Evolutionary conservation across 164 flowering plant genomes (phyloP), one percentile per base, ranked within the genome.

Genomic region (Aristolochia contorta): DNA sequence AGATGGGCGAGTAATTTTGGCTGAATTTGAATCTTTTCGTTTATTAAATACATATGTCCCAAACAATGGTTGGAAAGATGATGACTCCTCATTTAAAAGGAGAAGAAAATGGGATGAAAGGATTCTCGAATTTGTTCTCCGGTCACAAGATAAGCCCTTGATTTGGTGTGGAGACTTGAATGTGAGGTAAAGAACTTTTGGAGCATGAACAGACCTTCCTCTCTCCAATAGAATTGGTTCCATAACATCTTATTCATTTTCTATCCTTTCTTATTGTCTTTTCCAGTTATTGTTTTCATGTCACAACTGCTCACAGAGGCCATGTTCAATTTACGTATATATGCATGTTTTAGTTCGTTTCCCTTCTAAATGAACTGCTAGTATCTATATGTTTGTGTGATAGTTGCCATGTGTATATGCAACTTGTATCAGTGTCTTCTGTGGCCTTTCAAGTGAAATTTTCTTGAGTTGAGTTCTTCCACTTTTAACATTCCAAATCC

Each of bases 111-210:
- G 99, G 99, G 99, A 90, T 71, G 86, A 93, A 66, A 83, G 86
- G 75, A 78, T 90, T 21, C 61, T 80, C 43, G 99, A 86, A 53
- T 86, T 90, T 77, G 87, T 87, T 62, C 12, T 69, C n/a, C 80
- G 73, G 67, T 64, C 71, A 65, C 78, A 83, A 32, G 87, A 85
- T 74, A 90, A 90, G 67, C 90, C 94, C 67, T 86, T 93, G 61
- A 83, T 93, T 33, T 93, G 99, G 99, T 93, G 99, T 68, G 99
- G 99, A 13, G 99, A 93, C 69, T 80, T 93, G 67, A 93, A 93
- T 83, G 97, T 90, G 9, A 93, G 97, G 97, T 91, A 73, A n/a
- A 55, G 19, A 45, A 33, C 54, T 56, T 37, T 30, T 59, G 55
- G 10, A 10, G 41, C 33, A 41, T 22, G 20, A 25, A 13, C 9